Evolutionary conservation across 208 protist species (phyloP).

Genomic region (Jaenimonas drosophilae): DNA sequence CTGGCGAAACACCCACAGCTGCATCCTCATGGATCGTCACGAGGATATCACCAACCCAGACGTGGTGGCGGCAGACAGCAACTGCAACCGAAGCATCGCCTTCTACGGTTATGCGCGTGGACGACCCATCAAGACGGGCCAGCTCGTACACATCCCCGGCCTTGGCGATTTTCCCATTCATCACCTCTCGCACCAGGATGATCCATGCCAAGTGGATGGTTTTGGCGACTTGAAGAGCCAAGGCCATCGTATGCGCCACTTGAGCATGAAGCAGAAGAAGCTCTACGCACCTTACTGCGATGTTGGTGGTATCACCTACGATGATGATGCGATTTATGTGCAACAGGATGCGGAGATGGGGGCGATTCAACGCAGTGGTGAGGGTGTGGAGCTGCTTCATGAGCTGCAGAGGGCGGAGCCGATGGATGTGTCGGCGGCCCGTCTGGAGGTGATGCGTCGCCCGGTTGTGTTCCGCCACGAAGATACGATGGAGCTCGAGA

Average conservation of each 20-base stretch:
- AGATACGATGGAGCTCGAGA: conserved; percentile 75
- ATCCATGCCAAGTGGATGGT: conserved; percentile 93
- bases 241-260: conserved; percentile 83
- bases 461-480: conserved; percentile 73
- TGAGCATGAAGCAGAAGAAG: conserved; percentile 91
- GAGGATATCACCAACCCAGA: conserved; percentile 98
- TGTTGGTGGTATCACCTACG: conserved; percentile 97
- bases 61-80: conserved; percentile 44
- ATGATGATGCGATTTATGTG: conserved; percentile 98
- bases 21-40: conserved; percentile 93
- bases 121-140: conserved; percentile 89
- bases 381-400: conserved; percentile 72
- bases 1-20: conserved; percentile 97
- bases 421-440: conserved; percentile 45
- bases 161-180: conserved; percentile 94
- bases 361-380: conserved; percentile 70
- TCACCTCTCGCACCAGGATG: conserved; percentile 82
- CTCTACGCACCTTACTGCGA: conserved; percentile 98
- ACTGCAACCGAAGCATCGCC: conserved; percentile 77
- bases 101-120: conserved; percentile 99
- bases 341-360: conserved; percentile 75
- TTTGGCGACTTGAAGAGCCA: conserved; percentile 15
- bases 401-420: conserved; percentile 65
- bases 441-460: conserved; percentile 54
- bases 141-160: conserved; percentile 96